Percentiles rank a stretch among this genome's conserved stretches.
These are phyloP conservation scores for Tolypocladium ophioglossoides DNA, from an alignment of 2,329 filamentous ascomycete genomes.

Conservation along the genomic window DNA sequence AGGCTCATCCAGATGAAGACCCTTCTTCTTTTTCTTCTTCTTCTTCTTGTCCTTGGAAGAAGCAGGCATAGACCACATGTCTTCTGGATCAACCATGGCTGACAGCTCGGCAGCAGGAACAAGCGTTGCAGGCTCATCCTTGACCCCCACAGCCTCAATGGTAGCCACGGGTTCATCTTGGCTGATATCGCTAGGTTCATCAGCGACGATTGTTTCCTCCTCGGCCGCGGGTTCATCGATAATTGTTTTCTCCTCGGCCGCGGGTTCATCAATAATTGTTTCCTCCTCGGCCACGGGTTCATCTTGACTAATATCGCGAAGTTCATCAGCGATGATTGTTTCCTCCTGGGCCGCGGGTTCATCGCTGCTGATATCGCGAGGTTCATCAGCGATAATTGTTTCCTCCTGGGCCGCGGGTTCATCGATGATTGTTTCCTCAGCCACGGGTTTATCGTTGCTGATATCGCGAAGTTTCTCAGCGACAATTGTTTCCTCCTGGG, in stretches of 20 bases:
- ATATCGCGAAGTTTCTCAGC: too few relatives aligned
- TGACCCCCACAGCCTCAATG: background rate
- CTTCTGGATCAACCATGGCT: conserved; percentile 1
- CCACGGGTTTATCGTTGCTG: too few relatives aligned
- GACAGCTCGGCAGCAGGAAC: background rate
- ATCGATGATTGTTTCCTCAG: background rate
- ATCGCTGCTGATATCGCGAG: too few relatives aligned
- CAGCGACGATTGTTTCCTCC: background rate
- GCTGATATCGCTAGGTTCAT: background rate
- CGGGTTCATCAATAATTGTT: background rate
- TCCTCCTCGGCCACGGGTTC: background rate
- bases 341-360: too few relatives aligned
- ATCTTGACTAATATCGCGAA: too few relatives aligned
- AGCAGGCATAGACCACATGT: conserved; percentile 1
- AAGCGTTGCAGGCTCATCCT: background rate
- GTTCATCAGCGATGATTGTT: too few relatives aligned
- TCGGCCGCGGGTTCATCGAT: background rate
- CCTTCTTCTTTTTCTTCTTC: conserved; percentile 4
- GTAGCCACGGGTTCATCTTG: background rate
- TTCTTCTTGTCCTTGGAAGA: conserved; percentile 4
- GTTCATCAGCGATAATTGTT: too few relatives aligned
- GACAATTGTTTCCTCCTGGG: too few relatives aligned
- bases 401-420: too few relatives aligned
- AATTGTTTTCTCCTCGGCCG: background rate
- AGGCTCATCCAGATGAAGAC: conserved; percentile 6